Evolutionary conservation across 495 filamentous ascomycete genomes (phyloP), one percentile per base, ranked within the genome.

Genomic region (Physcia stellaris): DNA sequence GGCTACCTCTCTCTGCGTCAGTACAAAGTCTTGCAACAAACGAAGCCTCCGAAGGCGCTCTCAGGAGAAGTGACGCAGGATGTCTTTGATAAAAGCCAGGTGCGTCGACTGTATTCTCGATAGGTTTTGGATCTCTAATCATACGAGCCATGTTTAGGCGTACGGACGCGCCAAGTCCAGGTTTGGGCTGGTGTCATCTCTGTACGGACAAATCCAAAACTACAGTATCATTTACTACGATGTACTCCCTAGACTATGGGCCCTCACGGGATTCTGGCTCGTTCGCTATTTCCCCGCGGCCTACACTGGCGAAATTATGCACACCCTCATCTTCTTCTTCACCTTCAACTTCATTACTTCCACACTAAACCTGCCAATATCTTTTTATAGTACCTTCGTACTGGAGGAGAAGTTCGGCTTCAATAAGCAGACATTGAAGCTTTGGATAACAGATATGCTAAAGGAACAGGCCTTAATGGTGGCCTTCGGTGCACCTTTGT

Each of bases 401-500:
- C 68, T 96, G 30, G 90, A 98, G 56, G 86, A 96, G 67, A 83
- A 86, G 52, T 98, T 87, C 56, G 92, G 90, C 18, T 98, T 98
- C 71, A 98, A 98, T 60, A 96, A 98, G 67, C 84, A 92, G 64
- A 96, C 90, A 0, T 58, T 82, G 27, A 78, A 77, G 59, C 67
- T 95, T 3, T 98, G 86, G 68, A 61, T 96, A 31, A 83, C 77
- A 47, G 90, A 98, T 54, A 77, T 92, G 68, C 61, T 95, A 61
- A 98, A 96, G 71, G 74, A 77, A 23, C 87, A 94, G 59, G 66
- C 81, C 45, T 73, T 98, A 30, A 73, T 77, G 38, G 64, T 88
- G 47, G 75, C 74, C 35, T 64, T 98, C 21, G 81, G 80, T 45
- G 71, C 81, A 37, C 90, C 92, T 3, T 78, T 96, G 46, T 82